A percentile compares a stretch with the other conserved stretches of the same genome.
Conservation (phyloP, 2,329 filamentous ascomycete genomes). For the Pseudocercospora vitis region DNA sequence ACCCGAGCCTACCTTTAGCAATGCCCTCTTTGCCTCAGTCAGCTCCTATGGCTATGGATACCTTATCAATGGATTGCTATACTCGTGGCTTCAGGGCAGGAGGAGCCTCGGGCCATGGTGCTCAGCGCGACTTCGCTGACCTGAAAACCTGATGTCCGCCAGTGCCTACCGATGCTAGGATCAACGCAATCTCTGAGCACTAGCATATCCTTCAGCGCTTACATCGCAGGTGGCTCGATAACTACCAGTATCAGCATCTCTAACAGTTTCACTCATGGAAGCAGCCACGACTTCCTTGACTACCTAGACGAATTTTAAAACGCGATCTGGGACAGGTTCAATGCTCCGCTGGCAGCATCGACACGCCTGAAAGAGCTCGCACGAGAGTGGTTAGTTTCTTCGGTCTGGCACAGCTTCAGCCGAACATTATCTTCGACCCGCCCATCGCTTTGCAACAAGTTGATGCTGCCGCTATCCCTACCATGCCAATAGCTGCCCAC, state of each 20-base stretch:
- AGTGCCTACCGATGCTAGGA: slow-evolving; percentile 25
- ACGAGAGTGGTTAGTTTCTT: slow-evolving; percentile 16
- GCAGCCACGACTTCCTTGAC: background rate
- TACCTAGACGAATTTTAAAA: slow-evolving; percentile 7
- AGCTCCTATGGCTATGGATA: no score
- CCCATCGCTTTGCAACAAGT: background rate
- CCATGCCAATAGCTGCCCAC: background rate
- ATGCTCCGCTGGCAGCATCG: slow-evolving; percentile 20
- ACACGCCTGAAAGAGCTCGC: slow-evolving; percentile 15
- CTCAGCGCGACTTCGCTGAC: slow-evolving; percentile 24
- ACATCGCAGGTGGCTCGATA: background rate
- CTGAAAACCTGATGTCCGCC: slow-evolving; percentile 24
- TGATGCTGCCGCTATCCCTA: background rate
- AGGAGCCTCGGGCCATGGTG: slow-evolving; percentile 11
- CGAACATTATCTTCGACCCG: slow-evolving; percentile 16
- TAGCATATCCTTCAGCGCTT: background rate
- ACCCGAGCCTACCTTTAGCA: slow-evolving; percentile 21
- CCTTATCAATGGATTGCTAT: slow-evolving; percentile 24
- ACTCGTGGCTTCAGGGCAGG: background rate
- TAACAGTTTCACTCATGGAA: background rate
- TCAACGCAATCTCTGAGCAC: slow-evolving; percentile 3
- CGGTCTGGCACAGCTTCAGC: slow-evolving; percentile 16
- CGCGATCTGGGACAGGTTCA: slow-evolving; percentile 22
- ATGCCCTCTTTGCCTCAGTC: slow-evolving; percentile 22
- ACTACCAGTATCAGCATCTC: background rate